Base-by-base conservation (phyloP, 176 grass and related monocot genomes). In the Lolium perenne region DNA sequence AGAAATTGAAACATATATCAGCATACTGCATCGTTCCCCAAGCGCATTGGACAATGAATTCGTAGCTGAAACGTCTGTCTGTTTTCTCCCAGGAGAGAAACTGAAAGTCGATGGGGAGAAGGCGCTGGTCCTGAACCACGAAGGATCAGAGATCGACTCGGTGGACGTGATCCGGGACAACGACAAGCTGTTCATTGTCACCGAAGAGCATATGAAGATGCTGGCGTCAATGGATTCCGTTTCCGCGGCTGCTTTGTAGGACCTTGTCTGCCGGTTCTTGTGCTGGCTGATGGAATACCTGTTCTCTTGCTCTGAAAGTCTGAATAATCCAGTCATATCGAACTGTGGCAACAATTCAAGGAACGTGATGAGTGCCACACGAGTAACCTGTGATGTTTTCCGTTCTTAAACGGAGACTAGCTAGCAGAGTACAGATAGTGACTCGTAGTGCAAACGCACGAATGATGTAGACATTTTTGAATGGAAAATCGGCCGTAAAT, bases 131-230 rank as follows among this genome's bases (percentile, higher is more conserved):
- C 74, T 90, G 78, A 99, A 91, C 88, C 38, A 90, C 38, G 94
- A 85, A 71, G 94, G 76, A 49, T 84, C 94, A 12, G 97, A 94
- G 88, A 85, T 96, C 83, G 94, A 96, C 50, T 91, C 92, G 0
- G 57, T 91, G 29, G 88, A 96, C 75, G 94, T 99, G 59, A 86
- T 96, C 40, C 88, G 94, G 74, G 97, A 96, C 82, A 90, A 99
- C 11, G 94, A 99, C 80, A 96, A 94, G 80, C 67, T 99, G 62
- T 99, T 94, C 54, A 29, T 94, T 0, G 90, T 92, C 53, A 76
- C 85, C 0, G 66, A 95, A 50, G 83, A 85, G 46, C 16, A 92
- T 18, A 70, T 80, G 70, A 84, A 71, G 20, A 38, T 63, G 65
- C 23, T 86, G 54, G 54, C 64, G 18, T 87, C 46, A 6, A 82